phyloP scores from a whole-genome alignment of 441 rosid genomes.

The Theobroma grandiflorum region DNA sequence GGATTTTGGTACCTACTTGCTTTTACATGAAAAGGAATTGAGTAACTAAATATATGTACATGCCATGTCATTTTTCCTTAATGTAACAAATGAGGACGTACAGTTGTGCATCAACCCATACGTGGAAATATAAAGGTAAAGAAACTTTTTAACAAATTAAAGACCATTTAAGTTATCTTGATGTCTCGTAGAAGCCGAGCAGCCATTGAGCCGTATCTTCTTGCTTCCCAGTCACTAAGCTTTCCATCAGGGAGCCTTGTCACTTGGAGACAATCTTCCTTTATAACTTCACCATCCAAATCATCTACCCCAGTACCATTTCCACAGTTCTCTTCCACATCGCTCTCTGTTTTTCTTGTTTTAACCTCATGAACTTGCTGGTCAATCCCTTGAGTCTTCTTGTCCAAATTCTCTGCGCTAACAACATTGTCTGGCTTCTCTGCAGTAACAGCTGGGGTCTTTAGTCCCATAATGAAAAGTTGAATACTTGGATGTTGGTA shows the following conservation, averaged over 20 bases:
- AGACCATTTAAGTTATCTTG: slow-evolving; percentile 54
- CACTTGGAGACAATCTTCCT: slow-evolving; percentile 40
- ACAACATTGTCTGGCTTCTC: slow-evolving; percentile 38
- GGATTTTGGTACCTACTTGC: neutral
- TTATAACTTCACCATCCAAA: slow-evolving; percentile 31
- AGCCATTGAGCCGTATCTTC: slow-evolving; percentile 94
- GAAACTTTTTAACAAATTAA: neutral
- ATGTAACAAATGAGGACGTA: neutral
- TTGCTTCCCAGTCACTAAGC: slow-evolving; percentile 89
- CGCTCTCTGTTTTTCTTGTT: slow-evolving; percentile 33
- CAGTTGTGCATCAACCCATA: neutral
- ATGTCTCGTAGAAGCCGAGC: slow-evolving; percentile 91
- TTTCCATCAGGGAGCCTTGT: slow-evolving; percentile 48
- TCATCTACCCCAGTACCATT: slow-evolving; percentile 25
- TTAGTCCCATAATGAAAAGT: slow-evolving; percentile 74
- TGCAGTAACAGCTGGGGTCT: slow-evolving; percentile 41
- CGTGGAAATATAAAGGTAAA: neutral
- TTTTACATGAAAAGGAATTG: neutral
- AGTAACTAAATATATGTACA: neutral
- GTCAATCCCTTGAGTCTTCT: slow-evolving; percentile 20
- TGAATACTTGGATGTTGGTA: slow-evolving; percentile 95
- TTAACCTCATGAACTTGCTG: slow-evolving; percentile 41
- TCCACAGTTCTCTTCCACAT: slow-evolving; percentile 31
- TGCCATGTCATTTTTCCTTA: neutral
- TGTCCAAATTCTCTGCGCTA: slow-evolving; percentile 37